Base-by-base conservation (phyloP, 257 asterid species). In the Coffea eugenioides region DNA sequence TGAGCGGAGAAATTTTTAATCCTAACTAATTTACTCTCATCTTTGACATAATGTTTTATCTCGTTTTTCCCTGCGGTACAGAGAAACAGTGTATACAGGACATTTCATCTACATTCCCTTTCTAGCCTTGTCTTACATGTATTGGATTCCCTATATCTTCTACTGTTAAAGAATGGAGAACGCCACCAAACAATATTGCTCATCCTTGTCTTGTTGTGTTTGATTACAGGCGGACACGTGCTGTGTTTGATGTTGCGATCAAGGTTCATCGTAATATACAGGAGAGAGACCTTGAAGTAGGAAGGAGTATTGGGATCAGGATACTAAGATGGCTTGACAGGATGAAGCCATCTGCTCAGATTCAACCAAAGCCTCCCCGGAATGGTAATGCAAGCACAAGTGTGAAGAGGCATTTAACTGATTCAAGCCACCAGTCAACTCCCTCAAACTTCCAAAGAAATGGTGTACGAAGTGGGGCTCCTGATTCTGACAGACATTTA, bases 211-310 rank as follows among this genome's bases (percentile, higher is more conserved):
- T 14, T 45, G 75, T 67, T 66, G 27, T 81, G n/a, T 65, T 77
- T 72, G 75, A 75, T 84, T 81, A 73, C 94, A 95, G 99, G 79
- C 96, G 94, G 77, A 95, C 95, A 64, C 86, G 99, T 23, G 82
- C 73, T 83, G 87, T 85, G 77, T 95, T 95, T 84, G 95, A 92
- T 61, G 48, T 85, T 80, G 98, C 96, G 41, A 90, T 95, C 88
- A 91, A 15, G 75, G 90, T 91, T 81, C 97, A 95, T 80, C 88
- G 54, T 78, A 91, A 77, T 84, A 78, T 95, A 83, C 99, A 93
- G 80, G 93, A 89, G 77, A 92, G 95, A 82, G 98, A 95, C 75
- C 88, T 93, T 76, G 97, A 93, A 86, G 97, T 90, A 75, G 99
- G 99, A 68, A 89, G 93, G 74, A 93, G 88, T 85, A 81, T 95